Conservation (phyloP, 306 rosid species). For the Prunus persica region Prunus_persica_NCBIv2 NC_034009.1:23904001-23904500, state of each 20-base stretch:
- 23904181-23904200: constrained; percentile 95
- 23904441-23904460: neutral
- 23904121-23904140: constrained; percentile 78
- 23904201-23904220: constrained; percentile 75
- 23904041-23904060: constrained; percentile 13
- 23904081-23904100: constrained; percentile 83
- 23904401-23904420: neutral
- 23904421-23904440: neutral
- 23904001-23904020: neutral
- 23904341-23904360: neutral
- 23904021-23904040: neutral
- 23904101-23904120: constrained; percentile 90
- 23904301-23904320: neutral
- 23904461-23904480: neutral
- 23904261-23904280: neutral
- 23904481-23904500: neutral
- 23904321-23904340: neutral
- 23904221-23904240: constrained; percentile 6
- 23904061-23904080: constrained; percentile 13
- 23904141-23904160: constrained; percentile 89
- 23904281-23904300: no score
- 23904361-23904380: neutral
- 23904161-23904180: constrained; percentile 92
- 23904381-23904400: neutral
- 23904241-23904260: neutral